Conservation (phyloP, 2,329 filamentous ascomycete species). For the Arachnomyces sp. region DNA sequence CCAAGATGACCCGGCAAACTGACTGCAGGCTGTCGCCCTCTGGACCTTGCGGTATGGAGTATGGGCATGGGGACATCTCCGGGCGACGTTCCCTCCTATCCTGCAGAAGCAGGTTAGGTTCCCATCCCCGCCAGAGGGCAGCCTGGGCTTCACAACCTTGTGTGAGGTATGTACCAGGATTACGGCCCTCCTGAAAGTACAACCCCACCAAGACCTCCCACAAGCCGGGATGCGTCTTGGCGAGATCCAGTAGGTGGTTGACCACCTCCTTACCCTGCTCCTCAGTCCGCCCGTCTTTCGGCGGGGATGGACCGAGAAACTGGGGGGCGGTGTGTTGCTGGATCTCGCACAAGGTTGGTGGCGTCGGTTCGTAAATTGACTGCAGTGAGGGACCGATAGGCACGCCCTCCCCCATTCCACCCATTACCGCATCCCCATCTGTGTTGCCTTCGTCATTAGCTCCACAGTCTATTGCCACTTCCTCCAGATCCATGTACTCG, state of each 20-base stretch:
- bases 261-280: slow-evolving; percentile 2
- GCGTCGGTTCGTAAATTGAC: too few species aligned
- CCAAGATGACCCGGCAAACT: slow-evolving; percentile 5
- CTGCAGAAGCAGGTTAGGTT: slow-evolving; percentile 5
- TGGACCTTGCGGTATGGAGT: slow-evolving; percentile 2
- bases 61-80: slow-evolving; percentile 1
- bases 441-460: too few species aligned
- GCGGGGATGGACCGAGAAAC: background rate
- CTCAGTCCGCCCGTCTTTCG: background rate
- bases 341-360: too few species aligned
- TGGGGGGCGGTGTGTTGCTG: too few species aligned
- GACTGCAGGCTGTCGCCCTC: slow-evolving; percentile 6
- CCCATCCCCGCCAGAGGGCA: slow-evolving; percentile 2
- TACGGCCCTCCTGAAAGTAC: slow-evolving; percentile 6
- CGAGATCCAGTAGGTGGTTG: slow-evolving; percentile 2
- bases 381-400: too few species aligned
- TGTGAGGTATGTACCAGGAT: slow-evolving; percentile 4
- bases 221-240: slow-evolving; percentile 1
- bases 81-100: slow-evolving; percentile 5
- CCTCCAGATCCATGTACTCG: too few species aligned
- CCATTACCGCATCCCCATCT: too few species aligned
- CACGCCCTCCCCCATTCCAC: too few species aligned
- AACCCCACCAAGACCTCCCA: slow-evolving; percentile 6
- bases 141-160: background rate
- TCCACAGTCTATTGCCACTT: too few species aligned